phyloP scores from a whole-genome alignment of 202 grass and related monocot genomes.

The Dendrocalamus latiflorus region DNA sequence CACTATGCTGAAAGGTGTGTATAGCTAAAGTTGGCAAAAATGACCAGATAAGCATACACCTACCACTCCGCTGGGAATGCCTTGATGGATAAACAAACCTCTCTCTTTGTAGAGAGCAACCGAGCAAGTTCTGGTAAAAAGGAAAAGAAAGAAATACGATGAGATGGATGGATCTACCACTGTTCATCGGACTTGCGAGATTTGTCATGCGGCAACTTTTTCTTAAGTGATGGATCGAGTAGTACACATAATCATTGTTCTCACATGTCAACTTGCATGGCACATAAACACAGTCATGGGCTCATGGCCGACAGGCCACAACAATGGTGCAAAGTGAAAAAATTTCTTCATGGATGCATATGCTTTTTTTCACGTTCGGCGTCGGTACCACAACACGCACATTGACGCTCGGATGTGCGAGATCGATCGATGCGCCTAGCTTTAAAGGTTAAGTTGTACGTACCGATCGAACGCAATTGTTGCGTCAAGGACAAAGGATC shows the following conservation, averaged over 20 bases:
- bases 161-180: slow-evolving; percentile 10
- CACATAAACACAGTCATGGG: not conserved
- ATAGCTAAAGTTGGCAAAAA: not conserved
- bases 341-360: not conserved
- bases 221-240: no score
- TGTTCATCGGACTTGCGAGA: slow-evolving; percentile 31
- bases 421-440: not conserved
- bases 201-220: not conserved
- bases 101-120: not conserved
- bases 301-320: slow-evolving; percentile 25
- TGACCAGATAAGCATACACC: not conserved
- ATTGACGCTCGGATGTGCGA: not conserved
- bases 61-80: not conserved
- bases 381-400: slow-evolving; percentile 1
- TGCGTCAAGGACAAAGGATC: not conserved
- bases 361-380: not conserved
- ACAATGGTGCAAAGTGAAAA: not conserved
- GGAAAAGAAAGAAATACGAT: no score
- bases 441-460: slow-evolving; percentile 17
- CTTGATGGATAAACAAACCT: not conserved
- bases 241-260: not conserved
- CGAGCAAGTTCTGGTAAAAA: no score
- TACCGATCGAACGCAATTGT: slow-evolving; percentile 16
- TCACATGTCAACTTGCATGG: slow-evolving; percentile 17
- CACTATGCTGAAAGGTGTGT: not conserved